Conservation (phyloP, 345 rosid species). For the Eucalyptus cladocalyx region DNA sequence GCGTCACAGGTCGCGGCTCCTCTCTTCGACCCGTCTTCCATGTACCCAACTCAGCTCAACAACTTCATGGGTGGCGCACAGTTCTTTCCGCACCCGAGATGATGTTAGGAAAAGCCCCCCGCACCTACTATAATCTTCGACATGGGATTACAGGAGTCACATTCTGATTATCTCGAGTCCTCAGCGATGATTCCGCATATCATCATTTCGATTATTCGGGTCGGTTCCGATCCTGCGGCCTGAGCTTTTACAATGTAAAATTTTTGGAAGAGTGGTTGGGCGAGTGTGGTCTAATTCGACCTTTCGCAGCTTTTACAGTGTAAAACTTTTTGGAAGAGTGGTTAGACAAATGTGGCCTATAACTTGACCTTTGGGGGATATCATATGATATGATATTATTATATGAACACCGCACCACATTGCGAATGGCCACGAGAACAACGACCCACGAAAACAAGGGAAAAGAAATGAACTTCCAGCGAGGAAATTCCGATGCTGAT, state of each 20-base stretch:
- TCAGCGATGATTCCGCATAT: not conserved
- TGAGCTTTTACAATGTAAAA: not conserved
- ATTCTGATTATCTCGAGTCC: not conserved
- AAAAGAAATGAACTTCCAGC: not conserved
- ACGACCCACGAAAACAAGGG: not conserved
- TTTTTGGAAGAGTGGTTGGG: not conserved
- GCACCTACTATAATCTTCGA: not conserved
- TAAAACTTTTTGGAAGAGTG: not conserved
- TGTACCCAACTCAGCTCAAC: slow-evolving; percentile 43
- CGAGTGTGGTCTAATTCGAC: not conserved
- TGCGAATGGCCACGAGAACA: not conserved
- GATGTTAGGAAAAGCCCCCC: not conserved
- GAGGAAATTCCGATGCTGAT: not conserved
- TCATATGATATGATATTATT: not conserved
- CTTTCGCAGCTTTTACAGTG: not conserved
- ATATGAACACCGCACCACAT: not conserved
- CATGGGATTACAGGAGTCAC: not conserved
- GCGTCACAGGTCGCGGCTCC: slow-evolving; percentile 5
- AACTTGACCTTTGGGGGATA: not conserved
- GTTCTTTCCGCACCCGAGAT: slow-evolving; percentile 50
- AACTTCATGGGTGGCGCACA: slow-evolving; percentile 60
- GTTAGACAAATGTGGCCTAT: not conserved
- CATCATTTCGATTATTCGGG: not conserved
- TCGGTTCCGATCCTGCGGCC: not conserved
- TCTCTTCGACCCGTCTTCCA: slow-evolving; percentile 37